phyloP scores from a whole-genome alignment of 192 early-diverging fungal species.

The Coemansia sp. region DNA sequence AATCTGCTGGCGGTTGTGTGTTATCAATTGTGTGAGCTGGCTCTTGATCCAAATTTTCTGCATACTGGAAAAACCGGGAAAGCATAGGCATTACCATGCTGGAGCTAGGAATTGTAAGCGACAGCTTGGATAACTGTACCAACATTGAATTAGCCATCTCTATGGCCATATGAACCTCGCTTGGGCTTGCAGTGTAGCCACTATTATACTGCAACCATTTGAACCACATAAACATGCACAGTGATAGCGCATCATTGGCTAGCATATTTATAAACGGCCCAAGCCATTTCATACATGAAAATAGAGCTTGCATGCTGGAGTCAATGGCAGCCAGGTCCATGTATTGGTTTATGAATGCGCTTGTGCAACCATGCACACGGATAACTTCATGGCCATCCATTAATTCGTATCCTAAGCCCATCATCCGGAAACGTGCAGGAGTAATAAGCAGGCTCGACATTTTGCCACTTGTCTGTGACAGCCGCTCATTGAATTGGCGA shows the following conservation, averaged over 20 bases:
- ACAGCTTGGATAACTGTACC: neutral
- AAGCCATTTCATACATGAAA: neutral
- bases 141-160: constrained; percentile 3
- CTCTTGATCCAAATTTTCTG: constrained; percentile 55
- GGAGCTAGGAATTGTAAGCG: neutral
- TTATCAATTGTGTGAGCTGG: constrained; percentile 54
- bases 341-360: neutral
- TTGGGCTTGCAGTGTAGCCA: neutral
- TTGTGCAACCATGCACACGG: neutral
- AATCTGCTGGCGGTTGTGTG: constrained; percentile 34
- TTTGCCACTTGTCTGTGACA: neutral
- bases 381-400: constrained; percentile 3
- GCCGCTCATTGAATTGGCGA: neutral
- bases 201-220: neutral
- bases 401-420: neutral
- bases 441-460: neutral
- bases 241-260: neutral
- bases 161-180: constrained; percentile 7
- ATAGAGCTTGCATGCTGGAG: neutral
- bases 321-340: neutral
- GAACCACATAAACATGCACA: constrained; percentile 5
- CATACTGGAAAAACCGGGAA: constrained; percentile 13
- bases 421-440: neutral
- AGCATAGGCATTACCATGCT: neutral
- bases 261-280: neutral